phyloP scores from a whole-genome alignment of 192 early-diverging fungal species.

The Podila clonocystis region DNA sequence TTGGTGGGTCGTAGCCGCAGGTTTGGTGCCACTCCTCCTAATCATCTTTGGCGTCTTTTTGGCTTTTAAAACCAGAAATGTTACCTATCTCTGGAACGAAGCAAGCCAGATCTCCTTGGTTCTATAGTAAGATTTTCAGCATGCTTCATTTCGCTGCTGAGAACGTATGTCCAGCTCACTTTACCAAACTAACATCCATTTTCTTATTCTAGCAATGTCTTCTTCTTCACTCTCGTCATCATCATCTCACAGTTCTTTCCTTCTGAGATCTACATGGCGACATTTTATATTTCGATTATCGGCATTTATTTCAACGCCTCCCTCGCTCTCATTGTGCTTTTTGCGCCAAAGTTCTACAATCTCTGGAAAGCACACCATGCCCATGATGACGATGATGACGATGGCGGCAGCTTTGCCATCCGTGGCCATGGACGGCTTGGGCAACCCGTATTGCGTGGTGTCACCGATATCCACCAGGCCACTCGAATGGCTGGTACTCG shows the following conservation, averaged over 20 bases:
- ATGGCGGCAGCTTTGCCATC: background rate
- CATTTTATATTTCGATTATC: slow-evolving; percentile 14
- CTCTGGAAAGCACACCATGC: background rate
- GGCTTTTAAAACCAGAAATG: slow-evolving; percentile 30
- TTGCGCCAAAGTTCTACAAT: slow-evolving; percentile 18
- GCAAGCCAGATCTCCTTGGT: slow-evolving; percentile 20
- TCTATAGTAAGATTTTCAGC: slow-evolving; percentile 24
- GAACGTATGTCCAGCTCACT: background rate
- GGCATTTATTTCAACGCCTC: background rate
- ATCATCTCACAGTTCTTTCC: slow-evolving; percentile 7
- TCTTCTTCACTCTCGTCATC: slow-evolving; percentile 7
- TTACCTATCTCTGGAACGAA: slow-evolving; percentile 32
- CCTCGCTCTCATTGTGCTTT: slow-evolving; percentile 12
- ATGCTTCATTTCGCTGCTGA: background rate
- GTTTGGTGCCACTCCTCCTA: slow-evolving; percentile 4
- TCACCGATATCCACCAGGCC: no score
- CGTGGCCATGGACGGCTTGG: background rate
- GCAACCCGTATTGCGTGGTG: background rate
- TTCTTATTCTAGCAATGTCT: slow-evolving; percentile 2
- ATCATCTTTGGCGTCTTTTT: slow-evolving; percentile 29
- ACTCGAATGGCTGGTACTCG: no score
- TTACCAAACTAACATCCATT: background rate
- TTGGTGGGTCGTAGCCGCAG: background rate
- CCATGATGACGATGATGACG: background rate
- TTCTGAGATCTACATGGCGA: background rate